Conservation (phyloP, 2,329 filamentous ascomycete genomes). For the Aspergillus pseudonomiae region DNA sequence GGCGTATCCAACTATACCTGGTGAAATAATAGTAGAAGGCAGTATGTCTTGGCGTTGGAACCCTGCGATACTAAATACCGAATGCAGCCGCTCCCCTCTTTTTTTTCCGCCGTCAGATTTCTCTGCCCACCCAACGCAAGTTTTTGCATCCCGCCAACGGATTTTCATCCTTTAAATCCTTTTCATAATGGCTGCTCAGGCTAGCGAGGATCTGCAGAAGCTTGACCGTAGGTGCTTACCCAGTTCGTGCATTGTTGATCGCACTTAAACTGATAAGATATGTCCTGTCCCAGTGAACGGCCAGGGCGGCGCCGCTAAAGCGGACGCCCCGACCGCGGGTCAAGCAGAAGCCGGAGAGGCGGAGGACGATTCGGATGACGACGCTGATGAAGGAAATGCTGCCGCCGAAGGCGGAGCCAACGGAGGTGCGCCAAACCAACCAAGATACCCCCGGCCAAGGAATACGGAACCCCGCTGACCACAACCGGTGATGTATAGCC, state of each 20-base stretch:
- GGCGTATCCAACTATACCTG: neutral
- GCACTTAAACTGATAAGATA: constrained; percentile 25
- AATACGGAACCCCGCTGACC: constrained; percentile 8
- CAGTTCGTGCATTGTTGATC: neutral
- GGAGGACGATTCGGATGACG: constrained; percentile 60
- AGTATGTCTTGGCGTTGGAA: constrained; percentile 15
- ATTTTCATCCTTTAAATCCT: constrained; percentile 18
- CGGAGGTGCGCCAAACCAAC: constrained; percentile 35
- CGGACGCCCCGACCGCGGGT: constrained; percentile 34
- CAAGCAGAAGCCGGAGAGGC: constrained; percentile 48
- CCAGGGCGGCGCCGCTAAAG: constrained; percentile 40
- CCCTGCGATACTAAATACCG: constrained; percentile 4
- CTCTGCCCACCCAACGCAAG: constrained; percentile 24
- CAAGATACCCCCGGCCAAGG: neutral
- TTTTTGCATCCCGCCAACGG: constrained; percentile 20
- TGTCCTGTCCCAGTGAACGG: constrained; percentile 38
- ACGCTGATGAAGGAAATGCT: constrained; percentile 52
- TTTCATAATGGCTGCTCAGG: constrained; percentile 47
- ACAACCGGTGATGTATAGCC: constrained; percentile 27
- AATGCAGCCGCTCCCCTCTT: constrained; percentile 17
- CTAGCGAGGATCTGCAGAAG: constrained; percentile 44
- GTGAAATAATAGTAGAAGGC: neutral
- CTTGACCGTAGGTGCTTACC: constrained; percentile 38
- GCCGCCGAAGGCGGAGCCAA: constrained; percentile 41
- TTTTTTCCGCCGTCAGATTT: constrained; percentile 16